phyloP scores from a whole-genome alignment of 805 yeast species.

The Lipomyces chichibuensis region DNA sequence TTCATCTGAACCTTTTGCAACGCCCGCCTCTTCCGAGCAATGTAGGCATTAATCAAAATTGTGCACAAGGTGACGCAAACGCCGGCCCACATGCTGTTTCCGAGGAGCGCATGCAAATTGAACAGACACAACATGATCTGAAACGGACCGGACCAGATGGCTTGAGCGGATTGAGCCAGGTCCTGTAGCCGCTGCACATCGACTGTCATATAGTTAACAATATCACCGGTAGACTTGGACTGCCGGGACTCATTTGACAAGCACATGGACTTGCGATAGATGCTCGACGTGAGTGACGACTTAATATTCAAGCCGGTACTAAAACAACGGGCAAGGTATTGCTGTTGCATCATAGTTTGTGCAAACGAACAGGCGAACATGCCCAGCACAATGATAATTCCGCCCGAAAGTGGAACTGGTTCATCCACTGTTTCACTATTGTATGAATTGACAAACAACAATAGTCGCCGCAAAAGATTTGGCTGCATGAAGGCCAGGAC shows the following conservation, averaged over 20 bases:
- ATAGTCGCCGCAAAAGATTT: constrained; percentile 69
- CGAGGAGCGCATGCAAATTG: constrained; percentile 73
- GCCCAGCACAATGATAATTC: constrained; percentile 61
- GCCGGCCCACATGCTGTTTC: constrained; percentile 91
- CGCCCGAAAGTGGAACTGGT: constrained; percentile 56
- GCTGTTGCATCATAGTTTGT: constrained; percentile 66
- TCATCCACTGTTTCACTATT: constrained; percentile 17
- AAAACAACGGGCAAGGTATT: constrained; percentile 51
- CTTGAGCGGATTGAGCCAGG: constrained; percentile 71
- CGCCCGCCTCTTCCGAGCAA: constrained; percentile 66
- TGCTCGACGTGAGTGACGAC: constrained; percentile 63
- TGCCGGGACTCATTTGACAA: constrained; percentile 69
- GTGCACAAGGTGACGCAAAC: constrained; percentile 74
- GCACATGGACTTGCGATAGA: constrained; percentile 68
- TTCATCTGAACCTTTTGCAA: constrained; percentile 85
- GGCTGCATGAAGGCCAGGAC: constrained; percentile 79
- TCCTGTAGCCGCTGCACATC: constrained; percentile 69
- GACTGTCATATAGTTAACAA: constrained; percentile 72
- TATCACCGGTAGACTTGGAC: constrained; percentile 71
- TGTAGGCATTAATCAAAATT: constrained; percentile 74
- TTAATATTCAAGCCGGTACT: constrained; percentile 64
- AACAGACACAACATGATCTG: constrained; percentile 77
- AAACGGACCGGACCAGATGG: constrained; percentile 92
- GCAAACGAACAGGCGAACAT: constrained; percentile 65
- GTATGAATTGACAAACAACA: constrained; percentile 60